Conservation (phyloP, 306 rosid species). For the Senna siamea region DNA sequence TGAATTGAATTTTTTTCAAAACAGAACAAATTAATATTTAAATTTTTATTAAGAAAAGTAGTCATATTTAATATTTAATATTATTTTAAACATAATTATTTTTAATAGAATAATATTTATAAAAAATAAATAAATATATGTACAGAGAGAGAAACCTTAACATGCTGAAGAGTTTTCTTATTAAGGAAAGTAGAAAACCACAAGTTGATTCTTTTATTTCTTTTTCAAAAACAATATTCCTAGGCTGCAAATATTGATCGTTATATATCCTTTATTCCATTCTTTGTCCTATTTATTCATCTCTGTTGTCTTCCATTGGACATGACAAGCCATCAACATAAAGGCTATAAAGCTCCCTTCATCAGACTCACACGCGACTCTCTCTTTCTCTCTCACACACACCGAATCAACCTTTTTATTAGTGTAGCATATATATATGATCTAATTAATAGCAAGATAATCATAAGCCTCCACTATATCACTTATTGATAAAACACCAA, state of each 20-base stretch:
- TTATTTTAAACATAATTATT: too few species aligned
- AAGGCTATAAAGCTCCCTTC: neutral
- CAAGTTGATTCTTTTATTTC: neutral
- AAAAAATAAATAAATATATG: too few species aligned
- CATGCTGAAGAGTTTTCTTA: neutral
- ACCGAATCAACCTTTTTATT: slow-evolving; percentile 25
- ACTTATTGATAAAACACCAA: too few species aligned
- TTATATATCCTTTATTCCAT: slow-evolving; percentile 36
- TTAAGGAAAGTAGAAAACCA: neutral
- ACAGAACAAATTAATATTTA: too few species aligned
- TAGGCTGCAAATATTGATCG: slow-evolving; percentile 37
- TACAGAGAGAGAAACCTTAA: neutral
- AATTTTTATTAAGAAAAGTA: too few species aligned
- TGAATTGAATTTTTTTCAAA: too few species aligned
- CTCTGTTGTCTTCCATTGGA: slow-evolving; percentile 29
- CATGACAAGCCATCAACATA: slow-evolving; percentile 23
- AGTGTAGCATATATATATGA: neutral
- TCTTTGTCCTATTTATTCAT: slow-evolving; percentile 35
- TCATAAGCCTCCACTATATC: too few species aligned
- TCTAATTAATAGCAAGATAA: neutral
- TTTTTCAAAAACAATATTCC: slow-evolving; percentile 33
- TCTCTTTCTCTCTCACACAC: too few species aligned
- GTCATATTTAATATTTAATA: too few species aligned
- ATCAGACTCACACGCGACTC: too few species aligned
- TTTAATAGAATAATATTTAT: too few species aligned